Conservation (phyloP, 345 rosid genomes). For the Pseudoturritis turrita region DNA sequence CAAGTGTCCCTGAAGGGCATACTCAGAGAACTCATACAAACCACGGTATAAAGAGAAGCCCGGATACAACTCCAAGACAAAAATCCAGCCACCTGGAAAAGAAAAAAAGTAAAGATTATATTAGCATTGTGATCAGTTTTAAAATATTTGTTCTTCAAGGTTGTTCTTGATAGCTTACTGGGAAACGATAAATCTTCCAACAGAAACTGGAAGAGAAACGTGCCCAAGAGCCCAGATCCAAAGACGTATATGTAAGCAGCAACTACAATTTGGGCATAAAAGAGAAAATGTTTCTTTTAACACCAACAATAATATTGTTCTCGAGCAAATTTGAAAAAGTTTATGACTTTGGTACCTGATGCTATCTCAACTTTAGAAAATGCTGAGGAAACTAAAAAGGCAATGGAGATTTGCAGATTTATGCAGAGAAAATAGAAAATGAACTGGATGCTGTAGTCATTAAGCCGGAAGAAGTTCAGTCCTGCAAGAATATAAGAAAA, state of each 20-base stretch:
- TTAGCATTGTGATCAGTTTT: not conserved
- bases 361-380: constrained; percentile 81
- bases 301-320: not conserved
- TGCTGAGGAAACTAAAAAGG: constrained; percentile 61
- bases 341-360: constrained; percentile 51
- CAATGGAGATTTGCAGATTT: constrained; percentile 80
- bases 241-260: constrained; percentile 59
- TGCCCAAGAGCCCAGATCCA: constrained; percentile 83
- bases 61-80: constrained; percentile 74
- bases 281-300: not conserved
- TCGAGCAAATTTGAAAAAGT: not conserved
- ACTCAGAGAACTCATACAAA: constrained; percentile 67
- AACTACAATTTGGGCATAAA: constrained; percentile 41
- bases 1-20: constrained; percentile 42
- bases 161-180: constrained; percentile 44
- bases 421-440: constrained; percentile 64
- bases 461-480: constrained; percentile 65
- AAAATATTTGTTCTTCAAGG: not conserved
- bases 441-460: constrained; percentile 67
- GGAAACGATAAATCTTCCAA: constrained; percentile 68
- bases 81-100: constrained; percentile 57
- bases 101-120: constrained; percentile 12
- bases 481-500: constrained; percentile 45
- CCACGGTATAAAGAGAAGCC: constrained; percentile 85
- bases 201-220: constrained; percentile 60